phyloP scores from a whole-genome alignment of 2,329 filamentous ascomycete species.

The Botrytis elliptica region DNA sequence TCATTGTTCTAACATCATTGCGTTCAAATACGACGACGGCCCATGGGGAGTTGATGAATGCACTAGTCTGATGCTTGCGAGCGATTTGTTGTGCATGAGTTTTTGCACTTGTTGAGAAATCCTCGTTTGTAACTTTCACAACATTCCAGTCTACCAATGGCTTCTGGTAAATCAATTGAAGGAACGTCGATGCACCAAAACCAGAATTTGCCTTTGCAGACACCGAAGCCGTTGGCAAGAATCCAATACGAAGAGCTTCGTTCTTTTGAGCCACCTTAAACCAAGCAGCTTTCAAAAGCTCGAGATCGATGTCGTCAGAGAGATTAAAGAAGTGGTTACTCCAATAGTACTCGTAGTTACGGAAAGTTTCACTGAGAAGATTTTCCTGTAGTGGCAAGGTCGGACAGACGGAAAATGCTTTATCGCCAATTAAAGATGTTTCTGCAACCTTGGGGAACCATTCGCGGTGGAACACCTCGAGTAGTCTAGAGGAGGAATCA shows the following conservation, averaged over 20 bases:
- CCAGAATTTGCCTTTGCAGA: not conserved
- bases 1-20: conserved; percentile 3
- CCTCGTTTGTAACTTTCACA: not conserved
- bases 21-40: not conserved
- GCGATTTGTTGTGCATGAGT: not conserved
- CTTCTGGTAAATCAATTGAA: conserved; percentile 23
- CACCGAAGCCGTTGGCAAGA: conserved; percentile 27
- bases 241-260: conserved; percentile 39
- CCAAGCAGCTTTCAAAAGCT: conserved; percentile 34
- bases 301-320: conserved; percentile 26
- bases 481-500: not conserved
- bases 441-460: not conserved
- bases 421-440: too few species aligned
- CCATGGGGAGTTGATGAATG: conserved; percentile 4
- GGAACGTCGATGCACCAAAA: conserved; percentile 13
- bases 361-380: conserved; percentile 36
- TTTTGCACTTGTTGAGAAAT: conserved; percentile 1
- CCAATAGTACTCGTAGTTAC: conserved; percentile 38
- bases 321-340: conserved; percentile 31
- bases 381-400: conserved; percentile 18
- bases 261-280: conserved; percentile 28
- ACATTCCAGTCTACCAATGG: not conserved
- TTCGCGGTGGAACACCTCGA: not conserved
- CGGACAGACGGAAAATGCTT: conserved; percentile 1
- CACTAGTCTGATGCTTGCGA: not conserved